Percentiles rank a stretch among this genome's conserved stretches.
Conservation (phyloP, 345 rosid genomes). For the Raphanus sativus region DNA sequence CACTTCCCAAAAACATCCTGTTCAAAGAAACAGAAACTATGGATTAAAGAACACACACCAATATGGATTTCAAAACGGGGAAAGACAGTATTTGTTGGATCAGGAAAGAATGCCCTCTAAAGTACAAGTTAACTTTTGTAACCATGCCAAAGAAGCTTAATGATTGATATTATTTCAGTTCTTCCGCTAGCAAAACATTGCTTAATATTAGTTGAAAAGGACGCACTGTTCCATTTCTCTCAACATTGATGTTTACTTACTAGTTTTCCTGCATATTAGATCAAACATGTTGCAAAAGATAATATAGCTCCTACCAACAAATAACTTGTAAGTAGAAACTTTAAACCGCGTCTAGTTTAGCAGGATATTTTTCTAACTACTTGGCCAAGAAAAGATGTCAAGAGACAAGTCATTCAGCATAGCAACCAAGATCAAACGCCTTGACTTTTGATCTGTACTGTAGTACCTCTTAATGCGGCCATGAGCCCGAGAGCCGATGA, state of each 20-base stretch:
- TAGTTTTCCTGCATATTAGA: not conserved
- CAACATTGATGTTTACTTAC: not conserved
- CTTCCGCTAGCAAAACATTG: not conserved
- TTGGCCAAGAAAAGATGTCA: not conserved
- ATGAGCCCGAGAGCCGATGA: constrained; percentile 76
- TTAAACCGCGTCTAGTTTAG: too few relatives aligned
- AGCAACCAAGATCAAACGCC: not conserved
- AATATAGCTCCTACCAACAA: too few relatives aligned
- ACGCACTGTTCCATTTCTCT: not conserved
- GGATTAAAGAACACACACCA: not conserved
- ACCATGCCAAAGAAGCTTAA: too few relatives aligned
- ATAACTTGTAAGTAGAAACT: too few relatives aligned
- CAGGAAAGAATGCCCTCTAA: too few relatives aligned
- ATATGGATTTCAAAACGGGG: too few relatives aligned
- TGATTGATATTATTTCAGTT: too few relatives aligned
- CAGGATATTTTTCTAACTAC: too few relatives aligned
- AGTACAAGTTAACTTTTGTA: too few relatives aligned
- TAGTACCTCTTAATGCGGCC: constrained; percentile 82
- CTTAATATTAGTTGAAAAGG: too few relatives aligned
- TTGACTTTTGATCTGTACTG: not conserved
- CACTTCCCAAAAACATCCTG: constrained; percentile 97
- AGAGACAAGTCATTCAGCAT: not conserved
- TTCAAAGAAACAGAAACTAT: not conserved
- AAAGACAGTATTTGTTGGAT: too few relatives aligned
- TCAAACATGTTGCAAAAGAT: not conserved